Evolutionary conservation across 345 rosid species (phyloP).

Genomic region (Turritis glabra): DNA sequence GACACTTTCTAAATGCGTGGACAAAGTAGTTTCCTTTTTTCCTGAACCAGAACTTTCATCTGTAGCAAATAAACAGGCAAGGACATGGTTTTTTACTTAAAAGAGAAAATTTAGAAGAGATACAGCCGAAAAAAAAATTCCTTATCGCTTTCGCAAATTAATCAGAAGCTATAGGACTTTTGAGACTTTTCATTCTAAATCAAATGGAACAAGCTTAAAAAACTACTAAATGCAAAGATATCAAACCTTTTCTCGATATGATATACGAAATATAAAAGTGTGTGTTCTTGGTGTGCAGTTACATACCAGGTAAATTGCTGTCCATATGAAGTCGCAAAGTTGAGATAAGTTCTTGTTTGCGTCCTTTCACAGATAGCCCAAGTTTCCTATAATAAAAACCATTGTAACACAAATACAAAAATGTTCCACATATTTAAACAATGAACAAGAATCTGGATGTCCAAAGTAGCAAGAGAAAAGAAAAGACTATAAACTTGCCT

Average conservation of each 20-base stretch:
- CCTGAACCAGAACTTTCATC: slow-evolving; percentile 47
- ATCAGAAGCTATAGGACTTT: not conserved
- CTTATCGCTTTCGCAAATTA: not conserved
- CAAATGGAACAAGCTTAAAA: not conserved
- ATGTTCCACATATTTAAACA: slow-evolving; percentile 16
- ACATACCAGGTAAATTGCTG: slow-evolving; percentile 52
- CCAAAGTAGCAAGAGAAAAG: not conserved
- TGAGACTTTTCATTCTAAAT: not conserved
- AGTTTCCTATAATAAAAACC: slow-evolving; percentile 51
- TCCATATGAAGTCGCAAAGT: slow-evolving; percentile 58
- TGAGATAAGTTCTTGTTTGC: slow-evolving; percentile 68
- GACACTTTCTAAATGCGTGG: slow-evolving; percentile 34
- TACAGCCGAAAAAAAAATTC: not conserved
- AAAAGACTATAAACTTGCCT: slow-evolving; percentile 47
- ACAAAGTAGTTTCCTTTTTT: slow-evolving; percentile 34
- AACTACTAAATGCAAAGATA: not conserved
- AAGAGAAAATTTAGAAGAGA: not conserved
- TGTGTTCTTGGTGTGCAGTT: not conserved
- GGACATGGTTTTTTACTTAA: not conserved
- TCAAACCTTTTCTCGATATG: too few species aligned
- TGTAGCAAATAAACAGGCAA: slow-evolving; percentile 34
- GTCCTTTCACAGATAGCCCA: slow-evolving; percentile 78
- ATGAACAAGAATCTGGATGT: not conserved
- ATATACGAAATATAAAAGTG: not conserved
- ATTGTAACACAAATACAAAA: slow-evolving; percentile 8